Evolutionary conservation across 2,329 filamentous ascomycete genomes (phyloP).

Genomic region (Arthrinium puccinioides): DNA sequence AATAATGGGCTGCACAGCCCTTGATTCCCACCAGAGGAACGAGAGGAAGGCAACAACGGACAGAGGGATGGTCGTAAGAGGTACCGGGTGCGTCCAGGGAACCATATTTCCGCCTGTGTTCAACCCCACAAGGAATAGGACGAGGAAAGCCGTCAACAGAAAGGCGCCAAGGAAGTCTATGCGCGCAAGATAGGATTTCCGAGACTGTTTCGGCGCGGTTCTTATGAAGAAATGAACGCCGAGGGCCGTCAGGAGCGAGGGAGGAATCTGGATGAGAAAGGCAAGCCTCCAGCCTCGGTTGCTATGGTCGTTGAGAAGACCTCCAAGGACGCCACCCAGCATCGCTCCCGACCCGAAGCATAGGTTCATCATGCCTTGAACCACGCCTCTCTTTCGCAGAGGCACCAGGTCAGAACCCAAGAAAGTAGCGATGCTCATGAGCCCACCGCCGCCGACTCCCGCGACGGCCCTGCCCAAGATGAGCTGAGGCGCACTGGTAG

Average conservation of each 20-base stretch:
- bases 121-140: constrained; percentile 68
- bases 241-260: constrained; percentile 61
- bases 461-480: constrained; percentile 73
- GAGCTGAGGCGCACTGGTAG: constrained; percentile 53
- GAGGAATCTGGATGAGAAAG: constrained; percentile 68
- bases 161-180: constrained; percentile 75
- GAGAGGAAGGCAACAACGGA: constrained; percentile 44
- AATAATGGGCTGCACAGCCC: constrained; percentile 70
- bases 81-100: constrained; percentile 74
- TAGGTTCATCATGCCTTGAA: constrained; percentile 80
- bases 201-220: constrained; percentile 61
- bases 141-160: constrained; percentile 57
- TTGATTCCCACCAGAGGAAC: constrained; percentile 69
- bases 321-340: constrained; percentile 75
- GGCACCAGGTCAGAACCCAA: constrained; percentile 65
- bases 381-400: constrained; percentile 65
- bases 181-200: constrained; percentile 61
- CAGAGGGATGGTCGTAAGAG: constrained; percentile 63
- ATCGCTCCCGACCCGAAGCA: constrained; percentile 74
- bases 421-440: constrained; percentile 70
- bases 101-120: constrained; percentile 59
- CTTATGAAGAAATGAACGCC: constrained; percentile 63
- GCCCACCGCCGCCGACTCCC: constrained; percentile 75
- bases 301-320: constrained; percentile 63
- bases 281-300: constrained; percentile 64